Percentiles rank a stretch among this genome's conserved stretches.
phyloP scores from a whole-genome alignment of 371 early-diverging fungal genomes.

The Mortierella sp. region DNA sequence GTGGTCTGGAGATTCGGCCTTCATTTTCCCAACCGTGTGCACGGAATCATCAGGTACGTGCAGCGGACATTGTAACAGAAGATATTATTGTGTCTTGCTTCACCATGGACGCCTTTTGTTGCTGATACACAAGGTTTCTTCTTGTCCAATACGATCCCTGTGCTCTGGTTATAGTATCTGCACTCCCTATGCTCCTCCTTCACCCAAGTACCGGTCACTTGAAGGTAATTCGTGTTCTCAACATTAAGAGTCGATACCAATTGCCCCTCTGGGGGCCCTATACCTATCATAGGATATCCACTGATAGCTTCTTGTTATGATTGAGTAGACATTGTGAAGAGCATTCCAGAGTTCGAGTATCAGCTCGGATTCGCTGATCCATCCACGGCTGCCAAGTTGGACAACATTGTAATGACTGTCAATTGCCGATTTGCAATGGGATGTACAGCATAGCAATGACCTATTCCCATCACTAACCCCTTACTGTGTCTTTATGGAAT shows the following conservation, averaged over 20 bases:
- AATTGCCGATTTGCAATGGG: neutral
- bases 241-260: neutral
- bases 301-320: neutral
- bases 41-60: slow-evolving; percentile 62
- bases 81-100: neutral
- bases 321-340: slow-evolving; percentile 55
- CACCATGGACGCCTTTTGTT: neutral
- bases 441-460: no score
- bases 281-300: no score
- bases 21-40: slow-evolving; percentile 72
- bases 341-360: slow-evolving; percentile 67
- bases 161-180: slow-evolving; percentile 68
- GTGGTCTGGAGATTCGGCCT: slow-evolving; percentile 75
- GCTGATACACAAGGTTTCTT: neutral
- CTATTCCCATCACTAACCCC: no score
- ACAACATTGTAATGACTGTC: slow-evolving; percentile 2
- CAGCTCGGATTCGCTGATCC: slow-evolving; percentile 58
- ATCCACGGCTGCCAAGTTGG: slow-evolving; percentile 12
- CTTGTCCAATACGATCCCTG: neutral
- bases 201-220: slow-evolving; percentile 45
- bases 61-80: neutral
- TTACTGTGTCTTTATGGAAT: neutral
- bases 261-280: no score
- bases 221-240: slow-evolving; percentile 45
- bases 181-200: slow-evolving; percentile 69